phyloP scores from a whole-genome alignment of 2,329 filamentous ascomycete species.

The Domatiomyces catenatus region DNA sequence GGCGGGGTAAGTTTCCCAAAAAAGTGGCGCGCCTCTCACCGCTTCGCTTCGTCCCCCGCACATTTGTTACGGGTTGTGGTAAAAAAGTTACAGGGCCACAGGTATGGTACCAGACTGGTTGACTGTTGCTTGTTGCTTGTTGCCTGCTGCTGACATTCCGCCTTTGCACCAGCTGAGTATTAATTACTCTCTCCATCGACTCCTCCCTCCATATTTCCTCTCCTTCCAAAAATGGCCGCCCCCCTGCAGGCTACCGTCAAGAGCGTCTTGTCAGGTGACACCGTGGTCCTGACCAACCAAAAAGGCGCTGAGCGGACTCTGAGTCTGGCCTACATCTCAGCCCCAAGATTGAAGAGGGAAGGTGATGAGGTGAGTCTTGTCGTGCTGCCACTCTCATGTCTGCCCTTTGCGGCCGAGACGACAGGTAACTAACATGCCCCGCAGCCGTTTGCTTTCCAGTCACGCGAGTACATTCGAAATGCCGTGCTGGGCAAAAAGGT shows the following conservation, averaged over 20 bases:
- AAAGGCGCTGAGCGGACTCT: slow-evolving; percentile 69
- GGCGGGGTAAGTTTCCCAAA: not conserved
- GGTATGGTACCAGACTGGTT: not conserved
- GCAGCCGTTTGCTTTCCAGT: slow-evolving; percentile 74
- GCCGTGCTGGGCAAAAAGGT: slow-evolving; percentile 73
- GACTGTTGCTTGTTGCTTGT: no score
- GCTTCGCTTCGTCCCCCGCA: not conserved
- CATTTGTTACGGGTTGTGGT: not conserved
- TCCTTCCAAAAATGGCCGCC: slow-evolving; percentile 14
- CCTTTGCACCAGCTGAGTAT: not conserved
- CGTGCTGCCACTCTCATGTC: slow-evolving; percentile 1
- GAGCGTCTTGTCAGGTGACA: slow-evolving; percentile 86
- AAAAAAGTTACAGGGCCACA: not conserved
- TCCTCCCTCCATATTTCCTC: not conserved
- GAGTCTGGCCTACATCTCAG: slow-evolving; percentile 82
- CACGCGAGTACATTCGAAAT: slow-evolving; percentile 78
- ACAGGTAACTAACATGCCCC: slow-evolving; percentile 5
- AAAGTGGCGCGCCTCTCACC: not conserved
- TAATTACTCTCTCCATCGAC: not conserved
- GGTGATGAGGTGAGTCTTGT: slow-evolving; percentile 54
- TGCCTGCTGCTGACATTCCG: not conserved
- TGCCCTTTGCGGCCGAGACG: not conserved
- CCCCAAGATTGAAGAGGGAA: slow-evolving; percentile 72
- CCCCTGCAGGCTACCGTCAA: slow-evolving; percentile 59
- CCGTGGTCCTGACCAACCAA: slow-evolving; percentile 68